Evolutionary conservation across 352 stramenopile genomes (phyloP), one percentile per base, ranked within the genome.

Genomic region (Phytopythium ostracodes): DNA sequence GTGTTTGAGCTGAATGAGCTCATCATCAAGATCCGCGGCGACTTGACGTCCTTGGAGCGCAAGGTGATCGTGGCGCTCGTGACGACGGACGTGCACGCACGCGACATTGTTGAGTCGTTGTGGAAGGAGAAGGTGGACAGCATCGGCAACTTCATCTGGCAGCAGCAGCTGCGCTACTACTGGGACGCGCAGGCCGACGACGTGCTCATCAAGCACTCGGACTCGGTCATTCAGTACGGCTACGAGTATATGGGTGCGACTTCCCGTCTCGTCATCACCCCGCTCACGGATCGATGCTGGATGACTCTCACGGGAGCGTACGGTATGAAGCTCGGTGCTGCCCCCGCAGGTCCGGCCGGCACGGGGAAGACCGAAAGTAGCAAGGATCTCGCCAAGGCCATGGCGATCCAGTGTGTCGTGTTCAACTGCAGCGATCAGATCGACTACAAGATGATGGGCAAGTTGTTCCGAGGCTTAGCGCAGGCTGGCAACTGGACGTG

Each of bases 361-460:
- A 99, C 96, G 0, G 96, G 96, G 1, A 99, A 99, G 69, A 99
- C 96, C 0, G 96, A 99, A 74, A 98, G 90, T 24, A 98, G 87
- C 29, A 99, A 99, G 64, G 96, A 98, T 69, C 70, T 98, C 14
- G 94, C 89, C 18, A 98, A 98, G 66, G 89, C 93, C 17, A 86
- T 98, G 73, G 94, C 91, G 9, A 95, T 97, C 54, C 94, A 97
- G 64, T 98, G 91, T 56, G 87, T 98, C 18, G 94, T 98, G 10
- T 98, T 98, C 76, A 98, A 98, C 73, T 99, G 96, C 68, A 97
- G 84, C 29, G 95, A 99, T 63, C 78, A 96, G 29, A 92, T 99
- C 49, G 96, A 99, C 74, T 98, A 98, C 76, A 98, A 98, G 66
- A 97, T 97, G 73, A 99, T 99, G 96, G 94, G 91, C 2, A 98